These are phyloP conservation scores for Oryza glaberrima DNA, from an alignment of 176 grass and related monocot species.

Conservation along the genomic window DNA sequence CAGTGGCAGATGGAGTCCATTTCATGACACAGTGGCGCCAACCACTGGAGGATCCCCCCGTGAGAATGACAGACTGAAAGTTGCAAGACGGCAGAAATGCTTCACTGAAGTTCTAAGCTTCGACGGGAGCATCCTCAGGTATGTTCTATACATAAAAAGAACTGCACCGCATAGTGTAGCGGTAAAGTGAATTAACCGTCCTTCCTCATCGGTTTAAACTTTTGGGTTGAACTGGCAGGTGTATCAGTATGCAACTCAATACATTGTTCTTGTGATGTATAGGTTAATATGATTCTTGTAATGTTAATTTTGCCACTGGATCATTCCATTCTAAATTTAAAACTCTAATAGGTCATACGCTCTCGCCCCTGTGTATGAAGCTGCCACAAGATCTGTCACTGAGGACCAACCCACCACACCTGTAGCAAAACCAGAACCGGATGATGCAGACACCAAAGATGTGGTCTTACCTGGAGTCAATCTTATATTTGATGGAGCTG, in stretches of 20 bases:
- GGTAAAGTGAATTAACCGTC: neutral
- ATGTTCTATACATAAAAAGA: neutral
- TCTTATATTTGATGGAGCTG: slow-evolving; percentile 84
- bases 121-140: slow-evolving; percentile 93
- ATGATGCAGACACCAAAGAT: slow-evolving; percentile 76
- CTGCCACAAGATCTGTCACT: slow-evolving; percentile 54
- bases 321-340: neutral
- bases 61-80: slow-evolving; percentile 58
- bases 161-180: neutral
- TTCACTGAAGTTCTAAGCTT: slow-evolving; percentile 91
- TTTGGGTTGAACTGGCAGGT: neutral
- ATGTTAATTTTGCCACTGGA: slow-evolving; percentile 8
- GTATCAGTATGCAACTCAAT: neutral
- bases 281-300: neutral
- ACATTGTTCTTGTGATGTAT: neutral
- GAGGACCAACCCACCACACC: slow-evolving; percentile 62
- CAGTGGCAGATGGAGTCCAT: slow-evolving; percentile 82
- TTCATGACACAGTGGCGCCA: slow-evolving; percentile 55
- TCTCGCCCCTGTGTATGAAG: slow-evolving; percentile 74
- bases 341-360: slow-evolving; percentile 61
- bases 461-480: slow-evolving; percentile 88
- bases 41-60: slow-evolving; percentile 36
- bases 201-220: neutral
- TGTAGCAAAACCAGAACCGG: slow-evolving; percentile 56
- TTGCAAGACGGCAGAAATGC: slow-evolving; percentile 61